Percentiles rank a stretch among this genome's conserved stretches.
These are phyloP conservation scores for Aphanoascus verrucosus DNA, from an alignment of 2,329 filamentous ascomycete genomes.

Conservation along the genomic window DNA sequence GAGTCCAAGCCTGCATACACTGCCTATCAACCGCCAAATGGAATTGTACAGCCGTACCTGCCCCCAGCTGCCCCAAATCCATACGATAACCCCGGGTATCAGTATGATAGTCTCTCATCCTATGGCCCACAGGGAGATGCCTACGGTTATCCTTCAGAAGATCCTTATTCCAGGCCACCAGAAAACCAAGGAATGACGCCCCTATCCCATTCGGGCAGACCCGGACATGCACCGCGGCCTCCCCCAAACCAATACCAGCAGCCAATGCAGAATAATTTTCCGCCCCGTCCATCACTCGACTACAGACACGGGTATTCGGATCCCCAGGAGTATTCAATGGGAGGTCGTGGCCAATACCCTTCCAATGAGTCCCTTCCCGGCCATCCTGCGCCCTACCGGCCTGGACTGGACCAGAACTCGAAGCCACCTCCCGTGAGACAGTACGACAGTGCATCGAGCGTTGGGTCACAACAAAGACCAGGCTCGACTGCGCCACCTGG, in stretches of 20 bases:
- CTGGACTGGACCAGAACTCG: conserved; percentile 37
- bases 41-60: conserved; percentile 29
- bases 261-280: background rate
- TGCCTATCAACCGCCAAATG: conserved; percentile 29
- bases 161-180: conserved; percentile 5
- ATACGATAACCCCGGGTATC: conserved; percentile 46
- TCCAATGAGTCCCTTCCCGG: conserved; percentile 44
- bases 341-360: conserved; percentile 14
- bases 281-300: background rate
- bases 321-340: conserved; percentile 14
- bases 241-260: conserved; percentile 3
- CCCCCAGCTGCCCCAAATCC: conserved; percentile 34
- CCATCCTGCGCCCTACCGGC: conserved; percentile 46
- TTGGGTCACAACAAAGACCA: conserved; percentile 22
- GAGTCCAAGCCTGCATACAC: conserved; percentile 24
- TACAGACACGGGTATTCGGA: background rate
- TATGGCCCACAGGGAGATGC: conserved; percentile 16
- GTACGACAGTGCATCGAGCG: conserved; percentile 37
- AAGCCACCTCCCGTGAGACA: conserved; percentile 46
- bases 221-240: background rate
- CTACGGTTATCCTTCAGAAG: conserved; percentile 16
- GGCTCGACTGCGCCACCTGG: conserved; percentile 1
- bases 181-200: conserved; percentile 15
- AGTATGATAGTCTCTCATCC: conserved; percentile 57
- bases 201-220: conserved; percentile 1